Evolutionary conservation across 352 stramenopile genomes (phyloP), one percentile per base, ranked within the genome.

Genomic region (Globisporangium barbulae): DNA sequence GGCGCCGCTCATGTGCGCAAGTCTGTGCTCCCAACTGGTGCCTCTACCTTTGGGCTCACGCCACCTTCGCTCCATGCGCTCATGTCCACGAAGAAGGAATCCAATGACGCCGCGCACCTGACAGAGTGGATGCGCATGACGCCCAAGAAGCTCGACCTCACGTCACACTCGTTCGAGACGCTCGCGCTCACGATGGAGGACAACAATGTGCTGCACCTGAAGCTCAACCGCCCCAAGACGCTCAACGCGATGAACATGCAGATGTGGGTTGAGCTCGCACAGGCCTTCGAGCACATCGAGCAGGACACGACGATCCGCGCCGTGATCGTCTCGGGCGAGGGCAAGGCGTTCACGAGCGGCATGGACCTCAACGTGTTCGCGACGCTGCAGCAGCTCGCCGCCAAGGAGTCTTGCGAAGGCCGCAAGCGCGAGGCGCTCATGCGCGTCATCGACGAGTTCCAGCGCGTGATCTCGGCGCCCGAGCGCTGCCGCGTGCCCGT

Each of bases 231-330:
- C 10, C 90, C 90, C 5, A 89, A 87, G 64, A 79, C 87, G 52
- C 67, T 93, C 49, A 97, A 97, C 50, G 85, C 88, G 33, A 91
- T 97, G 75, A 91, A 94, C 71, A 92, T 97, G 83, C 83, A 89
- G 62, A 93, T 96, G 81, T 97, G 89, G 89, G 67, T 80, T 33
- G 89, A 97, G 22, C 59, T 96, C 47, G 75, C 76, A 19, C 62
- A 81, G 47, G 75, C 79, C 17, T 97, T 96, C 41, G 70, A 88
- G 33, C 64, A 76, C 47, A 72, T 96, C 30, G 80, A 94, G 58
- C 30, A 69, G 9, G 82, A 92, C 39, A 65, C 76, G 65, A 85
- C 71, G 65, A 84, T 94, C 52, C 84, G 81, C 53, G 83, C 79
- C 15, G 82, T 96, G 15, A 64, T 97, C 12, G 69, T 97, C 48